Conservation (phyloP, 2,329 filamentous ascomycete genomes). For the Penicillium paneum region DNA sequence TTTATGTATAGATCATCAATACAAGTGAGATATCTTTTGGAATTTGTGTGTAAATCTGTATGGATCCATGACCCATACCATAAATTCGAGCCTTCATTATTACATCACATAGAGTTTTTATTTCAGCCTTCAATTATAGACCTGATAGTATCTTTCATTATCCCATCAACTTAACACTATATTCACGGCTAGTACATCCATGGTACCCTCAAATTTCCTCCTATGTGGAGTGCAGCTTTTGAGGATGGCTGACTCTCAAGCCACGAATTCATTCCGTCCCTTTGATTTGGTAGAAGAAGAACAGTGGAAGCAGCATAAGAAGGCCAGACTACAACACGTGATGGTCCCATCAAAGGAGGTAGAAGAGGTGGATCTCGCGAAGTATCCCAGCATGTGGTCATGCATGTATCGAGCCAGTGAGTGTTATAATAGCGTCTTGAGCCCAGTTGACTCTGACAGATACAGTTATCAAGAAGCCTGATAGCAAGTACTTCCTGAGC, state of each 20-base stretch:
- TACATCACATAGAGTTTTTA: background rate
- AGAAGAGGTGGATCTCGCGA: background rate
- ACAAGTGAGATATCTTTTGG: background rate
- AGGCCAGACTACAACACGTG: background rate
- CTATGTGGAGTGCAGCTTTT: background rate
- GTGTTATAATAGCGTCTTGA: background rate
- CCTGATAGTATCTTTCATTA: background rate
- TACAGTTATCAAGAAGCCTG: slow-evolving; percentile 1
- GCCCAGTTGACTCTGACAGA: background rate
- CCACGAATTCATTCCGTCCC: rapidly evolving
- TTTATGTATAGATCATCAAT: background rate
- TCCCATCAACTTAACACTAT: background rate
- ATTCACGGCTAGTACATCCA: background rate
- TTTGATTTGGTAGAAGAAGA: background rate
- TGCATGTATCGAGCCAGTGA: slow-evolving; percentile 12
- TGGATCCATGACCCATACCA: background rate
- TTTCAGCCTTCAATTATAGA: background rate
- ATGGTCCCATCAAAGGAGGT: slow-evolving; percentile 7
- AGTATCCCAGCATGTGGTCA: slow-evolving; percentile 5
- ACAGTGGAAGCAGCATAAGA: background rate
- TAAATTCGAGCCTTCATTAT: background rate
- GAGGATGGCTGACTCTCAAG: background rate
- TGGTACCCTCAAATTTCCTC: slow-evolving; percentile 1
- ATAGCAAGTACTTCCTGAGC: background rate
- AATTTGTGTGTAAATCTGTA: background rate